Conservation (phyloP, 768 basidiomycete genomes). For the Tremella mesenterica region DNA sequence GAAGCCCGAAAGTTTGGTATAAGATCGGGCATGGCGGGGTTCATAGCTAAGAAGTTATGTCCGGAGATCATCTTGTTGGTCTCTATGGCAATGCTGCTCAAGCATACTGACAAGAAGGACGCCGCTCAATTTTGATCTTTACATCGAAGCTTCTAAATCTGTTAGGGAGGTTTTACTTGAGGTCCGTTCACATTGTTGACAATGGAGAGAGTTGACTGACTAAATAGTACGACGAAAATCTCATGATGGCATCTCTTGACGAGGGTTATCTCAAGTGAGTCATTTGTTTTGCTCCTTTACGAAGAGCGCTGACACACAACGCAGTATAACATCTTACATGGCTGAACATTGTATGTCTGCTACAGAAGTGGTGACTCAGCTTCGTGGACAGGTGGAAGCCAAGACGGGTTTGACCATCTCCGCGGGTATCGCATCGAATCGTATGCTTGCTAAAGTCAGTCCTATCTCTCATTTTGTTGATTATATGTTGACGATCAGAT, state of each 20-base stretch:
- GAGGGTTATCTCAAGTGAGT: constrained; percentile 84
- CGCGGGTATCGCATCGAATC: constrained; percentile 92
- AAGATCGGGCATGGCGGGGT: constrained; percentile 94
- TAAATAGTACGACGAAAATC: constrained; percentile 39
- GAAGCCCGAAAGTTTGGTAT: constrained; percentile 84
- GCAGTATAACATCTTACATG: constrained; percentile 77
- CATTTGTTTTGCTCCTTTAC: constrained; percentile 1
- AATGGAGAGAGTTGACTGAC: neutral
- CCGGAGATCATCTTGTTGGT: constrained; percentile 64
- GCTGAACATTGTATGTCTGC: constrained; percentile 56
- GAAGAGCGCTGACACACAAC: neutral
- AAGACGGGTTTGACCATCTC: constrained; percentile 84
- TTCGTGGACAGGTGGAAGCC: constrained; percentile 61
- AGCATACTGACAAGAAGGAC: constrained; percentile 9
- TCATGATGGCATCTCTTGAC: constrained; percentile 62
- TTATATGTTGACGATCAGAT: constrained; percentile 51
- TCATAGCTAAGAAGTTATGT: constrained; percentile 87
- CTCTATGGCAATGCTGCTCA: neutral
- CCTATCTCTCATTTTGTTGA: neutral
- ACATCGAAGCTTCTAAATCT: constrained; percentile 44
- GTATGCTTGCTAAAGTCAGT: constrained; percentile 85
- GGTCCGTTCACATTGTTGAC: constrained; percentile 43
- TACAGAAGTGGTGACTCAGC: constrained; percentile 66
- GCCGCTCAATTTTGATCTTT: constrained; percentile 34
- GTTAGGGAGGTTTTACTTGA: constrained; percentile 65